Percentiles rank a stretch among this genome's conserved stretches.
Conservation (phyloP, 2,329 filamentous ascomycete genomes). For the Sporothrix pseudoabietina region DNA sequence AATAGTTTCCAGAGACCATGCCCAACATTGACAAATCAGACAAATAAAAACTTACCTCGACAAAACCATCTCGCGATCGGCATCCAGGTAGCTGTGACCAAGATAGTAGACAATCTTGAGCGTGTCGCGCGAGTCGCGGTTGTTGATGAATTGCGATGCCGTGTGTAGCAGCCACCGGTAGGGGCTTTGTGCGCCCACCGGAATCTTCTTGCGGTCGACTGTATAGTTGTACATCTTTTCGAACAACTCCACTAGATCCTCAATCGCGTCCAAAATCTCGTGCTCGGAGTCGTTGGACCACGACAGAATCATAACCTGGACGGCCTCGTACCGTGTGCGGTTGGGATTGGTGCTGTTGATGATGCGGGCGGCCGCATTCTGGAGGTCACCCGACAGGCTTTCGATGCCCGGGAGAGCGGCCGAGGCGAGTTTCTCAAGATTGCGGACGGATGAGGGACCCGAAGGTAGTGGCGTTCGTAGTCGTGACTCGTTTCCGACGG, state of each 20-base stretch:
- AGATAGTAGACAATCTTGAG: conserved; percentile 63
- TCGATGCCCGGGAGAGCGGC: conserved; percentile 52
- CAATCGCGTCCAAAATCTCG: conserved; percentile 46
- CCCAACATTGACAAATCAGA: not conserved
- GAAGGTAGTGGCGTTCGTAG: conserved; percentile 60
- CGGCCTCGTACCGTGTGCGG: conserved; percentile 57
- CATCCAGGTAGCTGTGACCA: conserved; percentile 57
- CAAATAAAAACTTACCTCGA: conserved; percentile 49
- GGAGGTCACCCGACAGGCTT: conserved; percentile 55
- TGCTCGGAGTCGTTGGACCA: conserved; percentile 59
- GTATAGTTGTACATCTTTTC: conserved; percentile 56
- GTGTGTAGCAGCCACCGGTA: conserved; percentile 57
- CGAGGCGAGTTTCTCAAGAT: conserved; percentile 54
- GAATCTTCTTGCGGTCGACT: conserved; percentile 54
- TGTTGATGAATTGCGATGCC: conserved; percentile 56
- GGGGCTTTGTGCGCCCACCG: conserved; percentile 50
- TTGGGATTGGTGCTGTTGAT: conserved; percentile 49
- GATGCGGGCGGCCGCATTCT: conserved; percentile 53
- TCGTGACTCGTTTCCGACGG: conserved; percentile 48
- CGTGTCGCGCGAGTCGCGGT: conserved; percentile 57
- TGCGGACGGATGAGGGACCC: conserved; percentile 57
- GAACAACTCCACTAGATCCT: conserved; percentile 55
- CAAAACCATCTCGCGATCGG: conserved; percentile 59
- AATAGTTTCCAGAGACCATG: not conserved
- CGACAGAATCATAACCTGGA: conserved; percentile 55